Percentiles rank a stretch among this genome's conserved stretches.
Evolutionary conservation across 352 stramenopile species (phyloP).

Genomic region (Globisporangium abappressorium): DNA sequence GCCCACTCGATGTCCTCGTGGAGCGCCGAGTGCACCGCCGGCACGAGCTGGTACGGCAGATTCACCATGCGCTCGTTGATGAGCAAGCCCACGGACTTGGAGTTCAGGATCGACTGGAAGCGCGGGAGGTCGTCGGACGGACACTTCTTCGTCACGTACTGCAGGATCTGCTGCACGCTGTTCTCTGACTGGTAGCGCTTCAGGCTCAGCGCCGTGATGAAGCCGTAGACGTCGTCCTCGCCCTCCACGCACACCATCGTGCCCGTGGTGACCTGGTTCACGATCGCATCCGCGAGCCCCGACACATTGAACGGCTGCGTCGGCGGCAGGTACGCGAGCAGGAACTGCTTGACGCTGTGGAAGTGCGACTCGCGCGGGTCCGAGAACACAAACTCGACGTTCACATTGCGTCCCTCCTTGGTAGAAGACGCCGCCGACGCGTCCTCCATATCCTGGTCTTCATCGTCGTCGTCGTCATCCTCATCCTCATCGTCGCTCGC

Average conservation of each 20-base stretch:
- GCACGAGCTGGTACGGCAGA: slow-evolving; percentile 82
- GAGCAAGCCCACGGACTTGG: slow-evolving; percentile 63
- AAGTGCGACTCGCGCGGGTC: slow-evolving; percentile 80
- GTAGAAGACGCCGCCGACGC: slow-evolving; percentile 10
- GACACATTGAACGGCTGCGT: slow-evolving; percentile 80
- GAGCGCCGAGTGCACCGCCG: slow-evolving; percentile 71
- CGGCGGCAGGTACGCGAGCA: slow-evolving; percentile 68
- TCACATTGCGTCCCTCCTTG: slow-evolving; percentile 36
- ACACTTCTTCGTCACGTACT: slow-evolving; percentile 79
- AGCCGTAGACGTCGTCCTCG: slow-evolving; percentile 82
- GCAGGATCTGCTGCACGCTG: slow-evolving; percentile 71
- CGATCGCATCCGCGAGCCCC: slow-evolving; percentile 71
- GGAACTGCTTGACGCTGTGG: slow-evolving; percentile 86
- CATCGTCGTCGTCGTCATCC: slow-evolving; percentile 56
- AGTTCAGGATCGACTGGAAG: slow-evolving; percentile 60
- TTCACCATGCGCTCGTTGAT: slow-evolving; percentile 88
- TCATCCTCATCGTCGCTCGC: slow-evolving; percentile 31
- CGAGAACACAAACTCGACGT: slow-evolving; percentile 83
- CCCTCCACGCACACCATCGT: slow-evolving; percentile 83
- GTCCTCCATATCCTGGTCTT: slow-evolving; percentile 52
- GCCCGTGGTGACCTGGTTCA: slow-evolving; percentile 65
- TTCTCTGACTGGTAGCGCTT: slow-evolving; percentile 43
- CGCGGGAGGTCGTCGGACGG: slow-evolving; percentile 37
- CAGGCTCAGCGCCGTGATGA: slow-evolving; percentile 79
- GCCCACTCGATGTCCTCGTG: slow-evolving; percentile 88